Conservation (phyloP, 2,329 filamentous ascomycete genomes). For the Penicillium frequentans region DNA sequence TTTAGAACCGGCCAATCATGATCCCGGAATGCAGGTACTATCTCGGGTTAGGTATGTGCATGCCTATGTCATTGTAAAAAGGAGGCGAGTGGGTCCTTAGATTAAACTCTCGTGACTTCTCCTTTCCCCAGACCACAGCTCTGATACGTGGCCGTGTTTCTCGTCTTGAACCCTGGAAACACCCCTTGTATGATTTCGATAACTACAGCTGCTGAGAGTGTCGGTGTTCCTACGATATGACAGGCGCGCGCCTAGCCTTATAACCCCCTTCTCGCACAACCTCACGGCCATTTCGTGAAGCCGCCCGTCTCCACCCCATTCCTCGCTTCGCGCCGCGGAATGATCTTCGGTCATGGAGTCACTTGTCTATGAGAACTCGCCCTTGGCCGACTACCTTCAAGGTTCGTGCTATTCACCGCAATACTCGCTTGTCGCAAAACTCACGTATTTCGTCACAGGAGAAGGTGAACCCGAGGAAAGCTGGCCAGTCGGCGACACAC, state of each 20-base stretch:
- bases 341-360: conserved; percentile 69
- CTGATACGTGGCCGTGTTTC: conserved; percentile 17
- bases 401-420: conserved; percentile 55
- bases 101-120: conserved; percentile 28
- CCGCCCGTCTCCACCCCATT: conserved; percentile 18
- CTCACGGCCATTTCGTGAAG: conserved; percentile 52
- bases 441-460: conserved; percentile 32
- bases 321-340: conserved; percentile 22
- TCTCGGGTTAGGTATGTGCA: neutral
- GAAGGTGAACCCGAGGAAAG: conserved; percentile 47
- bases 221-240: conserved; percentile 16
- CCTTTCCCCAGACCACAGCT: conserved; percentile 27
- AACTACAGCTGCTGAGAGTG: conserved; percentile 6
- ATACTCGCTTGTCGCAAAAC: conserved; percentile 3
- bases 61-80: conserved; percentile 12
- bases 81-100: conserved; percentile 25
- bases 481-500: conserved; percentile 35
- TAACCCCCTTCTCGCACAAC: conserved; percentile 92
- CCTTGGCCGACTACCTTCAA: conserved; percentile 85
- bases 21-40: neutral
- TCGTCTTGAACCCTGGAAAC: neutral
- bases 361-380: conserved; percentile 81
- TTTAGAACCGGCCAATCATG: neutral
- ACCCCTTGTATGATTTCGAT: neutral
- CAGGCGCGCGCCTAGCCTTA: conserved; percentile 75